A percentile compares a stretch with the other conserved stretches of the same genome.
These are phyloP conservation scores for Wickerhamomyces chambardii DNA, from an alignment of 805 yeast species.

Conservation along the genomic window DNA sequence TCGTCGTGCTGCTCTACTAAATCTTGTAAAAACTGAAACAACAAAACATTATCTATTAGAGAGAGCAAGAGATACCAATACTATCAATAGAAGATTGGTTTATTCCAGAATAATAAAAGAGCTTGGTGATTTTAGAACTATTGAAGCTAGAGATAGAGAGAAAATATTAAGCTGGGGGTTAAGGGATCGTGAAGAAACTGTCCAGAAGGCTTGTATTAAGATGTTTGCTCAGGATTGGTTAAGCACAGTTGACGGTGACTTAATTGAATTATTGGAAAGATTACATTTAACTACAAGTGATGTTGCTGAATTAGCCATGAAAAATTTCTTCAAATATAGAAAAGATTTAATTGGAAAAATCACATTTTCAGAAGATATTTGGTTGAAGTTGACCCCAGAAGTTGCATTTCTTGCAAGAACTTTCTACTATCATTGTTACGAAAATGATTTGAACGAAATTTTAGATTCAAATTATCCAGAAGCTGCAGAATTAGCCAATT, in stretches of 20 bases:
- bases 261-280: slow-evolving; percentile 62
- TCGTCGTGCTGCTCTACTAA: slow-evolving; percentile 72
- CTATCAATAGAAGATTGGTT: slow-evolving; percentile 63
- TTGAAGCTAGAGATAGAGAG: slow-evolving; percentile 51
- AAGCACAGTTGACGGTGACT: slow-evolving; percentile 54
- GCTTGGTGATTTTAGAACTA: slow-evolving; percentile 50
- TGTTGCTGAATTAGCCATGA: slow-evolving; percentile 61
- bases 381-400: slow-evolving; percentile 68
- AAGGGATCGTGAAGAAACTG: slow-evolving; percentile 73
- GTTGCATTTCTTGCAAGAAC: slow-evolving; percentile 63
- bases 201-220: slow-evolving; percentile 60
- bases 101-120: slow-evolving; percentile 61
- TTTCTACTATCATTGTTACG: slow-evolving; percentile 56
- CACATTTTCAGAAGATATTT: slow-evolving; percentile 52
- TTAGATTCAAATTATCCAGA: slow-evolving; percentile 75
- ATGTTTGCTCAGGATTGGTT: slow-evolving; percentile 73
- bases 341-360: slow-evolving; percentile 55
- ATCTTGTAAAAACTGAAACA: slow-evolving; percentile 44
- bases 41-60: slow-evolving; percentile 59
- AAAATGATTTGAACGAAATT: slow-evolving; percentile 38
- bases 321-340: slow-evolving; percentile 49
- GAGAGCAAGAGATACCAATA: slow-evolving; percentile 74
- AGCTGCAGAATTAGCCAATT: slow-evolving; percentile 57
- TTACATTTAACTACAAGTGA: slow-evolving; percentile 62
- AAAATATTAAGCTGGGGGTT: slow-evolving; percentile 76